phyloP scores from a whole-genome alignment of 1,284 basidiomycete species.

The Malassezia arunalokei region DNA sequence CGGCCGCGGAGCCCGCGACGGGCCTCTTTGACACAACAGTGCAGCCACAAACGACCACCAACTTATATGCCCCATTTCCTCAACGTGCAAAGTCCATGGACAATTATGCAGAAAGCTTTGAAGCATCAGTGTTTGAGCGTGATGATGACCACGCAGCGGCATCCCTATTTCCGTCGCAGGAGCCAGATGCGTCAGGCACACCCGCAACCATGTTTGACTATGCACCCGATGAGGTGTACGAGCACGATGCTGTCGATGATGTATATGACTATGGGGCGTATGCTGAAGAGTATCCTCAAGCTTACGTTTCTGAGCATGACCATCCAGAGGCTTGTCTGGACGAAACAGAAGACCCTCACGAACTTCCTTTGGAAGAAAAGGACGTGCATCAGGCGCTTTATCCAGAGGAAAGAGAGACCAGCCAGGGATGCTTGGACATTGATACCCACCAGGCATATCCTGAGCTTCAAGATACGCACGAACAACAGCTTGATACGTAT shows the following conservation, averaged over 20 bases:
- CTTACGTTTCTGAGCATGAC: too few relatives aligned
- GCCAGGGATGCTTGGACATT: too few relatives aligned
- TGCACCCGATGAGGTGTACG: background rate
- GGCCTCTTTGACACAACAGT: background rate
- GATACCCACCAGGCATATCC: too few relatives aligned
- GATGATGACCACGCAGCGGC: background rate
- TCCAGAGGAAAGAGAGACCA: too few relatives aligned
- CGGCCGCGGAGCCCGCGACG: background rate
- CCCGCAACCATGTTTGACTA: background rate
- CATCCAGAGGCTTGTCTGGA: too few relatives aligned
- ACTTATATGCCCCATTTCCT: background rate
- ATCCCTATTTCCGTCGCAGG: background rate
- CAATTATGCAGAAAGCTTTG: constrained; percentile 1
- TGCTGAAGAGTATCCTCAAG: background rate
- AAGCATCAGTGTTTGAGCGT: background rate
- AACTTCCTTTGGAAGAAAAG: too few relatives aligned
- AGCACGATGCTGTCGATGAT: background rate
- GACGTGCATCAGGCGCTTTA: too few relatives aligned
- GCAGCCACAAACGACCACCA: background rate
- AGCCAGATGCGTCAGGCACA: background rate
- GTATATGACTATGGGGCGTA: background rate
- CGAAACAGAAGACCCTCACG: too few relatives aligned
- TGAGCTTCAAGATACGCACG: too few relatives aligned
- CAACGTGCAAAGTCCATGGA: background rate
- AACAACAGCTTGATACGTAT: too few relatives aligned